Evolutionary conservation across 371 early-diverging fungal species (phyloP).

Genomic region (Mortierella polycephala): DNA sequence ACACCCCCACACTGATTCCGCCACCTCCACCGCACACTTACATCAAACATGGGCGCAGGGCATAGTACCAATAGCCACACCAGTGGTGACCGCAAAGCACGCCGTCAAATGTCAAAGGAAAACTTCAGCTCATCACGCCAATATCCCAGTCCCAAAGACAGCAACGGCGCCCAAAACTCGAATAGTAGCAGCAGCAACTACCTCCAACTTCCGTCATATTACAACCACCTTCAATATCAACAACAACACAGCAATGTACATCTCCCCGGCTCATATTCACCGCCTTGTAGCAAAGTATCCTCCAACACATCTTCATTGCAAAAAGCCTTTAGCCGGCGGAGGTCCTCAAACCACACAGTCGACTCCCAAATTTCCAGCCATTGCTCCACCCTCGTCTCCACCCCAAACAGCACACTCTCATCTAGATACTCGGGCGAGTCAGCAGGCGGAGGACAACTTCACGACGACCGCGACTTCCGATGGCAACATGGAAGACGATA

Average conservation of each 20-base stretch:
- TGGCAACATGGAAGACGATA: constrained; percentile 37
- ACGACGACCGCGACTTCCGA: constrained; percentile 24
- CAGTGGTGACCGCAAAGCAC: constrained; percentile 15
- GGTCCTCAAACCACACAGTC: constrained; percentile 47
- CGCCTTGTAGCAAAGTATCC: constrained; percentile 16
- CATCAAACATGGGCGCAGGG: constrained; percentile 26
- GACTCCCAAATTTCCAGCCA: constrained; percentile 23
- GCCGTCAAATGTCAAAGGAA: constrained; percentile 29
- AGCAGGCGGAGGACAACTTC: neutral
- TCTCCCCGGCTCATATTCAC: constrained; percentile 18
- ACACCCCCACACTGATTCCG: neutral
- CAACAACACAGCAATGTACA: neutral
- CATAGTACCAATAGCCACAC: constrained; percentile 6
- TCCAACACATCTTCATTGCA: constrained; percentile 23
- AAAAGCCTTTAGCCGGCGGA: constrained; percentile 30
- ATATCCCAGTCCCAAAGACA: constrained; percentile 9
- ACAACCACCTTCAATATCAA: constrained; percentile 9
- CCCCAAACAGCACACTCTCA: constrained; percentile 9
- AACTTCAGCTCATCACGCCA: constrained; percentile 3
- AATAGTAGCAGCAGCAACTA: constrained; percentile 10
- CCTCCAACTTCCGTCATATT: constrained; percentile 11
- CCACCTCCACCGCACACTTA: neutral
- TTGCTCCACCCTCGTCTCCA: constrained; percentile 22
- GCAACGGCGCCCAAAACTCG: constrained; percentile 1
- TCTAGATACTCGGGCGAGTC: constrained; percentile 19